These are phyloP conservation scores for Oryza glaberrima DNA, from an alignment of 176 grass and related monocot species.

Conservation along the genomic window DNA sequence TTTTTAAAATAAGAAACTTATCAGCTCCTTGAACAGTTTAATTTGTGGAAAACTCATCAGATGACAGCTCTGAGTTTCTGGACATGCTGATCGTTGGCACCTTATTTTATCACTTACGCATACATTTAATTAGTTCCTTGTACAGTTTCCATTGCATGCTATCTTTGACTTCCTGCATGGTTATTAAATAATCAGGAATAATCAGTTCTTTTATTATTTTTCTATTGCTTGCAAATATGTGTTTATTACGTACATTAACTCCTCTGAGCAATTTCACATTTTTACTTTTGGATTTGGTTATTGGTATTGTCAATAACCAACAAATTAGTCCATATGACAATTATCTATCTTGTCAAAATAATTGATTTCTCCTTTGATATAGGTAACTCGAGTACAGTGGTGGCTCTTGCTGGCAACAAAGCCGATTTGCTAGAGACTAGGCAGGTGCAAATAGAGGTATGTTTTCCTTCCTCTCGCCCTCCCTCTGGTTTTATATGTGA, in stretches of 20 bases:
- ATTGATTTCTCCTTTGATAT: slow-evolving; percentile 30
- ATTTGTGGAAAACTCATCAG: not conserved
- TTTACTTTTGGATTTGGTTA: slow-evolving; percentile 24
- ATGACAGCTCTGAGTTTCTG: slow-evolving; percentile 7
- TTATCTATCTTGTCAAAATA: slow-evolving; percentile 34
- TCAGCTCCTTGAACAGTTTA: slow-evolving; percentile 16
- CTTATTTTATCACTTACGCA: not conserved
- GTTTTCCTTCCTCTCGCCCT: slow-evolving; percentile 9
- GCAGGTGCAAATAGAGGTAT: slow-evolving; percentile 79
- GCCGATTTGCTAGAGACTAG: slow-evolving; percentile 82
- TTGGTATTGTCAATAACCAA: not conserved
- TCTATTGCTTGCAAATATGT: not conserved
- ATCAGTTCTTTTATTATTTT: not conserved
- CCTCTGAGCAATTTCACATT: slow-evolving; percentile 1
- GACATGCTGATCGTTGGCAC: not conserved
- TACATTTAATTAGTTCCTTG: not conserved
- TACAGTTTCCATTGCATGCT: not conserved
- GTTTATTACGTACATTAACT: not conserved
- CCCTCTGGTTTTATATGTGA: not conserved
- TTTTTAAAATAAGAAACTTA: not conserved
- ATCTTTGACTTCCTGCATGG: not conserved
- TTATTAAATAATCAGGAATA: slow-evolving; percentile 19
- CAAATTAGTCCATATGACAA: not conserved
- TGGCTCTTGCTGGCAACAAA: slow-evolving; percentile 96
- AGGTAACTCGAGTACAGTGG: slow-evolving; percentile 84